phyloP scores from a whole-genome alignment of 805 yeast species.

The Phaffomyces antillensis region DNA sequence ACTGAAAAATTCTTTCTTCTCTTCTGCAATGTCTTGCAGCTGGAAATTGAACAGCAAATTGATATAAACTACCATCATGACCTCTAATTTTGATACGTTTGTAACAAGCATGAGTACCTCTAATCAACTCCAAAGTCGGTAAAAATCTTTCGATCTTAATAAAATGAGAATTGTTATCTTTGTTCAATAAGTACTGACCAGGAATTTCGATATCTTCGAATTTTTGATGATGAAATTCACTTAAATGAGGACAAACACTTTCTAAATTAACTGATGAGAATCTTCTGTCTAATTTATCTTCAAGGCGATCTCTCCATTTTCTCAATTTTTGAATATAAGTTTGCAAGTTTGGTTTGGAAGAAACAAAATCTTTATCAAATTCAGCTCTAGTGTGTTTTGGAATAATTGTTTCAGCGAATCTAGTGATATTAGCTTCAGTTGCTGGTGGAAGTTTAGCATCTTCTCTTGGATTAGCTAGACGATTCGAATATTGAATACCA shows the following conservation, averaged over 20 bases:
- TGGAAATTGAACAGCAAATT: conserved; percentile 95
- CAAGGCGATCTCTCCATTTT: conserved; percentile 88
- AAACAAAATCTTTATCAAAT: conserved; percentile 86
- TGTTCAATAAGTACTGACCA: conserved; percentile 87
- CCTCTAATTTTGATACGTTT: conserved; percentile 87
- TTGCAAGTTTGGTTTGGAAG: conserved; percentile 81
- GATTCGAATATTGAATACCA: conserved; percentile 83
- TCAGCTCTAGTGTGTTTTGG: conserved; percentile 86
- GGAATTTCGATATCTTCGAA: conserved; percentile 97
- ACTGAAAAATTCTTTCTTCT: conserved; percentile 89
- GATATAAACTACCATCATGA: conserved; percentile 84
- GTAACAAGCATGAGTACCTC: conserved; percentile 88
- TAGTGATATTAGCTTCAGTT: conserved; percentile 79
- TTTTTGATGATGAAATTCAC: conserved; percentile 96
- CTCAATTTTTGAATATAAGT: conserved; percentile 76
- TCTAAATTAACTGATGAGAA: conserved; percentile 77
- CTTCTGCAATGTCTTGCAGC: conserved; percentile 96
- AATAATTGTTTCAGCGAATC: conserved; percentile 88
- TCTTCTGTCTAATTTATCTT: conserved; percentile 83
- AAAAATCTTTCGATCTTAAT: conserved; percentile 88
- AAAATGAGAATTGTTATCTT: conserved; percentile 85
- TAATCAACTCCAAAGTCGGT: conserved; percentile 78
- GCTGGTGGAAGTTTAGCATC: conserved; percentile 86
- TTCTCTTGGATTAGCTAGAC: conserved; percentile 79
- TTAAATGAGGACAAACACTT: conserved; percentile 86